Evolutionary conservation across 352 stramenopile genomes (phyloP), one percentile per base, ranked within the genome.

Genomic region (Globisporangium irregulare): DNA sequence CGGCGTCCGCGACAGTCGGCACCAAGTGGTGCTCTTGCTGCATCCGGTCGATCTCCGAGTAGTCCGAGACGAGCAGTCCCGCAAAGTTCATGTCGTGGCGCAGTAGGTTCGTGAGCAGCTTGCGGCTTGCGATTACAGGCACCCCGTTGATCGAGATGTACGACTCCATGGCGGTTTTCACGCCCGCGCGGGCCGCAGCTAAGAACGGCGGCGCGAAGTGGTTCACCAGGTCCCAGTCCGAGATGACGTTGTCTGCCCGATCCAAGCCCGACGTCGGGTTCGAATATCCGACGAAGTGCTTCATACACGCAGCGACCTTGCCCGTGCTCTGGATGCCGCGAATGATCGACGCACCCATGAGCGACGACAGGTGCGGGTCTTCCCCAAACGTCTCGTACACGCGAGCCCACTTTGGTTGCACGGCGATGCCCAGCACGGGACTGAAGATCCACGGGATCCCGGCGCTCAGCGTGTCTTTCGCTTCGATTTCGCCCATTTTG

Each of bases 311-410:
- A 8, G 87, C 89, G 54, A 85, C 78, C 3, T 79, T 68, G 0
- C 78, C 80, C 1, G 77, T 79, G 50, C 73, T 80, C 72, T 98
- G 91, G 62, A 98, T 87, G 24, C 92, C 92, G 43, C 79, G 62
- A 50, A 97, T 91, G 70, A 95, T 82, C 22, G 76, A 68, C 1
- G 69, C 65, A 2, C 79, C 90, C 83, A 98, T 91, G 43, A 78
- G 61, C 0, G 84, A 86, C 3, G 84, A 86, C 7, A 97, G 2
- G 29, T 79, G 58, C n/a, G 90, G 90, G 72, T 97, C 91, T 74
- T 98, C 92, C 27, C 94, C 94, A 73, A 98, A 98, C 3, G 92
- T 98, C 73, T 98, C 93, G 68, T 93, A 98, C n/a, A 96, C 80
- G 4, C 94, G 84, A 27, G 87, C 74, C 92, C 93, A 98, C 62